These are phyloP conservation scores for Rhinocladiella mackenziei DNA, from an alignment of 2,329 filamentous ascomycete genomes.

Conservation along the genomic window DNA sequence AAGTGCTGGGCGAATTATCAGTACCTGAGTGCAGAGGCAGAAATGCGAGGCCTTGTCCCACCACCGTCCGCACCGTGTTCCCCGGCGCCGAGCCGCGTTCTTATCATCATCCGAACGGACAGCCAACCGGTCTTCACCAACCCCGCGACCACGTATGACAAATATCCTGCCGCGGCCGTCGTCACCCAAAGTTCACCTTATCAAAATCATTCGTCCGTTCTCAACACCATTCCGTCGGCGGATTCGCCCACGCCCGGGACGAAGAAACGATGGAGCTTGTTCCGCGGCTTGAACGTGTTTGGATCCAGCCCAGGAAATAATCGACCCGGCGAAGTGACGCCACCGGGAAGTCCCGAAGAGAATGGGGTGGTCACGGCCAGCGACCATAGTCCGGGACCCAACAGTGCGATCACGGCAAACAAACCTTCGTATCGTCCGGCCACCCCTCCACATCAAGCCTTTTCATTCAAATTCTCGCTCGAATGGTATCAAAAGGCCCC, in stretches of 20 bases:
- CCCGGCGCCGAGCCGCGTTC: constrained; percentile 77
- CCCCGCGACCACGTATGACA: constrained; percentile 62
- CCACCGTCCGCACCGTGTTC: constrained; percentile 78
- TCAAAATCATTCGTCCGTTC: constrained; percentile 36
- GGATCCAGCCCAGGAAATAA: constrained; percentile 41
- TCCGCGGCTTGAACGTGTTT: constrained; percentile 46
- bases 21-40: constrained; percentile 65
- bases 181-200: constrained; percentile 34
- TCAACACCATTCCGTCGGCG: constrained; percentile 32
- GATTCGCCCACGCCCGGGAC: constrained; percentile 27
- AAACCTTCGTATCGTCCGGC: constrained; percentile 33
- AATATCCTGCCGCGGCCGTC: constrained; percentile 46
- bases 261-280: constrained; percentile 50
- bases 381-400: constrained; percentile 11
- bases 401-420: constrained; percentile 32
- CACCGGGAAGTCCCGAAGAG: constrained; percentile 37
- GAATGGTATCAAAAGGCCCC: constrained; percentile 57
- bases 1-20: constrained; percentile 76
- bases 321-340: constrained; percentile 43
- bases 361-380: neutral
- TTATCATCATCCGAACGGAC: constrained; percentile 86
- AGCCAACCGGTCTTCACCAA: constrained; percentile 51
- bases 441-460: constrained; percentile 49
- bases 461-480: constrained; percentile 65
- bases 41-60: constrained; percentile 51